phyloP scores from a whole-genome alignment of 441 rosid species.

The Omphalea diandra region DNA sequence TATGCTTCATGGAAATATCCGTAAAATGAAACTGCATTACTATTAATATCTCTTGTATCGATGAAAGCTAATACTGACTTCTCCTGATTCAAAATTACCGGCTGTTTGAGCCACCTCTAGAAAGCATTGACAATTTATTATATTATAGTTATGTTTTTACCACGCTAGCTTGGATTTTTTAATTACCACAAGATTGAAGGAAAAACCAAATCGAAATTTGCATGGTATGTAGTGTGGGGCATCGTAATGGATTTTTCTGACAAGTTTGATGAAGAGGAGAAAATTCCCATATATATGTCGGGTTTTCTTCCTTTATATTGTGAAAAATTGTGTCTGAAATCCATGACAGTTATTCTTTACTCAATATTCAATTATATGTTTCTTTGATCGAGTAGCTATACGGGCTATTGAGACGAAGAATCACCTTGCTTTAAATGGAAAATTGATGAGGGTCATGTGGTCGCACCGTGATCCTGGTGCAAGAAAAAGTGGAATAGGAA shows the following conservation, averaged over 20 bases:
- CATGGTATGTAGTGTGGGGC: neutral
- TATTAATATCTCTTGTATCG: neutral
- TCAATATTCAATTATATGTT: conserved; percentile 4
- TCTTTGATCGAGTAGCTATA: conserved; percentile 22
- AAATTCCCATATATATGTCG: neutral
- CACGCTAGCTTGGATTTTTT: neutral
- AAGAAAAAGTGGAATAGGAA: conserved; percentile 48
- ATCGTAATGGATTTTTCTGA: neutral
- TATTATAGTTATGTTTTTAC: neutral
- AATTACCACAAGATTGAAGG: neutral
- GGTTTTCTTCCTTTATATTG: neutral
- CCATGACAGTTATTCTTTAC: neutral
- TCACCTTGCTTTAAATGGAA: conserved; percentile 47
- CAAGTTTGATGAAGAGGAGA: neutral
- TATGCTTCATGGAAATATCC: neutral
- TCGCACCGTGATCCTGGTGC: conserved; percentile 45
- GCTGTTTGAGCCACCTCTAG: neutral
- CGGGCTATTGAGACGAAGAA: conserved; percentile 36
- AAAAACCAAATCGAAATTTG: neutral
- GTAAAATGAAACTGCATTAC: neutral
- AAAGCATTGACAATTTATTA: neutral
- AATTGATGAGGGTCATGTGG: conserved; percentile 55
- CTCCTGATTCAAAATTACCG: neutral
- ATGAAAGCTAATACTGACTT: neutral
- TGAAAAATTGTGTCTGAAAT: neutral